Conservation (phyloP, 495 filamentous ascomycete species). For the Penicillium herquei region DNA sequence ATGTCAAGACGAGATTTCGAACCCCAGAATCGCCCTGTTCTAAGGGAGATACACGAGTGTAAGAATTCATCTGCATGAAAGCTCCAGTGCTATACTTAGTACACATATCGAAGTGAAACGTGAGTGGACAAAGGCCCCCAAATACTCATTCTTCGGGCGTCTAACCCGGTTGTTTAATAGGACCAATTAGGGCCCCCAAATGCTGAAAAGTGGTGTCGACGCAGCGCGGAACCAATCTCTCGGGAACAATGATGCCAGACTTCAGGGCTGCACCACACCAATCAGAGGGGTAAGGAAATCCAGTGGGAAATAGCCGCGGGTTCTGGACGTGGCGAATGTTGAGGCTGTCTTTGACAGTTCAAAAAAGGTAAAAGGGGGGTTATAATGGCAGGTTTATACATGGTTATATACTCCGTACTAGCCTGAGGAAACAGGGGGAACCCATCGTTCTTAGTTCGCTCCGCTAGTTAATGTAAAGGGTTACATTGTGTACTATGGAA, state of each 20-base stretch:
- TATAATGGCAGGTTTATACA: too few species aligned
- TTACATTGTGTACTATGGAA: neutral
- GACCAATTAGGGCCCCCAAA: neutral
- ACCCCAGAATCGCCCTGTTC: too few species aligned
- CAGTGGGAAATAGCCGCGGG: constrained; percentile 1
- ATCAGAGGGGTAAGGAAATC: neutral
- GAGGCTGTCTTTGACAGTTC: neutral
- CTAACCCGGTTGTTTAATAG: neutral
- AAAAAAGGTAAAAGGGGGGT: too few species aligned
- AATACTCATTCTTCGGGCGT: neutral
- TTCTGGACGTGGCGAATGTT: neutral
- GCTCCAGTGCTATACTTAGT: neutral
- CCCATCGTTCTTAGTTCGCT: neutral
- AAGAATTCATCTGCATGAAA: neutral
- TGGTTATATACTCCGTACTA: too few species aligned
- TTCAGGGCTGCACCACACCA: constrained; percentile 1
- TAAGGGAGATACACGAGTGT: too few species aligned
- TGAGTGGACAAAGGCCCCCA: neutral
- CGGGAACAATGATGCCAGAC: neutral
- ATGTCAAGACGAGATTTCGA: too few species aligned
- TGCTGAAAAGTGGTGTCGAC: neutral
- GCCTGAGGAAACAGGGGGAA: neutral
- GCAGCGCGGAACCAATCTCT: neutral
- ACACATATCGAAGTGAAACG: too few species aligned
- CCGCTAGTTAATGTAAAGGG: neutral